Conservation (phyloP, 2,329 filamentous ascomycete species). For the Chrysoporthe austroafricana region DNA sequence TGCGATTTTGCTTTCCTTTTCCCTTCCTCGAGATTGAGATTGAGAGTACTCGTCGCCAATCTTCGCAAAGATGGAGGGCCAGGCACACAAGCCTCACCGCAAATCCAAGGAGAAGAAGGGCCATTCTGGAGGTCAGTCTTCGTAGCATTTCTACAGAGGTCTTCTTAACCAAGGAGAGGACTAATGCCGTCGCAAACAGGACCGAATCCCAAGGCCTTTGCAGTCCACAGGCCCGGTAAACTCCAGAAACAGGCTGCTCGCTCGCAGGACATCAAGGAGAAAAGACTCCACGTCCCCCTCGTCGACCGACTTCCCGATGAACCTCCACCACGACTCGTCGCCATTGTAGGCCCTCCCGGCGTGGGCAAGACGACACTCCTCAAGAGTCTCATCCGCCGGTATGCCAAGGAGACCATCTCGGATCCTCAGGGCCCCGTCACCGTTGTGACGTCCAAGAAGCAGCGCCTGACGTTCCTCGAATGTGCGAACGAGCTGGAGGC, state of each 20-base stretch:
- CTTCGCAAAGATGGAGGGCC: conserved; percentile 70
- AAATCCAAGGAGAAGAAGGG: conserved; percentile 86
- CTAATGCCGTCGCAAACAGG: conserved; percentile 49
- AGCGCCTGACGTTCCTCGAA: conserved; percentile 93
- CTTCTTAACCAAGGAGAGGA: not conserved
- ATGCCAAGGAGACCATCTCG: conserved; percentile 92
- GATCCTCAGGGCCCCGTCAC: conserved; percentile 91
- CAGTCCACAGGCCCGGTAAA: conserved; percentile 79
- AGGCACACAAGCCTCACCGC: conserved; percentile 83
- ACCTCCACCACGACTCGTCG: conserved; percentile 88
- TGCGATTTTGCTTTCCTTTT: not conserved
- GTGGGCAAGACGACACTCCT: conserved; percentile 95
- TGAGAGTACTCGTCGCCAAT: conserved; percentile 1
- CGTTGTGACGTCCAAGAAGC: conserved; percentile 93
- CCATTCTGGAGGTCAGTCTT: conserved; percentile 58
- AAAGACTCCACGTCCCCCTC: conserved; percentile 92
- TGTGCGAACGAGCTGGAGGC: conserved; percentile 95
- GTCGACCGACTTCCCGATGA: conserved; percentile 96
- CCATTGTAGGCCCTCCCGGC: conserved; percentile 92
- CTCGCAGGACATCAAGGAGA: conserved; percentile 80
- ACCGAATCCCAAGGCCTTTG: conserved; percentile 87
- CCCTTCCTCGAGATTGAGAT: not conserved
- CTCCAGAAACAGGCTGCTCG: conserved; percentile 75
- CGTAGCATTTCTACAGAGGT: not conserved
- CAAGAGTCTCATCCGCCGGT: conserved; percentile 90